These are phyloP conservation scores for Arabidopsis thaliana DNA, from an alignment of 345 rosid species.

Conservation along the genomic window TAIR10.1 NC_003074.8:10080501-10081000, in stretches of 20 bases:
- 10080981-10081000: conserved; percentile 3
- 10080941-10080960: neutral
- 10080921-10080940: neutral
- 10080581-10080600: conserved; percentile 22
- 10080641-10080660: conserved; percentile 39
- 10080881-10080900: conserved; percentile 37
- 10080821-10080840: conserved; percentile 39
- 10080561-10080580: neutral
- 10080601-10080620: conserved; percentile 39
- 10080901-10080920: neutral
- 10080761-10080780: conserved; percentile 40
- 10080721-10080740: conserved; percentile 27
- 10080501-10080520: conserved; percentile 40
- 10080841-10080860: conserved; percentile 35
- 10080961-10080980: neutral
- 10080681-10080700: conserved; percentile 36
- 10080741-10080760: conserved; percentile 1
- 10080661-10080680: conserved; percentile 41
- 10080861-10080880: conserved; percentile 38
- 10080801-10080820: conserved; percentile 45
- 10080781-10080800: conserved; percentile 40
- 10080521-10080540: conserved; percentile 34
- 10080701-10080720: conserved; percentile 40
- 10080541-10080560: neutral
- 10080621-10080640: conserved; percentile 44